These are phyloP conservation scores for Melampsora americana DNA, from an alignment of 1,284 basidiomycete species.

Conservation along the genomic window DNA sequence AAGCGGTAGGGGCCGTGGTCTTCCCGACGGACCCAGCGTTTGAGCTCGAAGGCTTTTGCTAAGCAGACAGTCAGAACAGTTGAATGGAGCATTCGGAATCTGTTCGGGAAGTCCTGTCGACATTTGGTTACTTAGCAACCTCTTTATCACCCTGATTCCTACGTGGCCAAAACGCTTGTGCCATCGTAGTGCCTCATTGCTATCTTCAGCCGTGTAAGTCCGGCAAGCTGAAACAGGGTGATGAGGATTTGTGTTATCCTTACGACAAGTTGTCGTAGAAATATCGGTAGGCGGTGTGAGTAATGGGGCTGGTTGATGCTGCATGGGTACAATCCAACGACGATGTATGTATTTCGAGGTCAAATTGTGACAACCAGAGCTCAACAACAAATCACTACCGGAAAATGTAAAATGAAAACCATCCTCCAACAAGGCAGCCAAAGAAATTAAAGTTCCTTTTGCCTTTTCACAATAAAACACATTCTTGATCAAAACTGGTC, in stretches of 20 bases:
- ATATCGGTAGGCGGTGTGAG: neutral
- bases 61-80: constrained; percentile 11
- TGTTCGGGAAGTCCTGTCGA: neutral
- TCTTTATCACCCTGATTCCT: neutral
- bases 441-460: too few relatives aligned
- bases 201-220: too few relatives aligned
- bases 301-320: neutral
- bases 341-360: neutral
- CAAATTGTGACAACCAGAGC: neutral
- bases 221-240: too few relatives aligned
- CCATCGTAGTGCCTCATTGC: neutral
- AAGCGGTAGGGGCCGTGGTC: neutral
- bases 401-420: too few relatives aligned
- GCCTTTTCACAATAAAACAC: too few relatives aligned
- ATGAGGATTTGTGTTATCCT: neutral
- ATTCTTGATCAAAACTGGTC: too few relatives aligned
- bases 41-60: neutral
- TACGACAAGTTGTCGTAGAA: neutral
- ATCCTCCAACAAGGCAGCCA: too few relatives aligned
- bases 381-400: too few relatives aligned
- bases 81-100: constrained; percentile 6
- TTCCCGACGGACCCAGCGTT: constrained; percentile 2
- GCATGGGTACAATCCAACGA: neutral
- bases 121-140: neutral
- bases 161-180: constrained; percentile 25